Evolutionary conservation across 2,329 filamentous ascomycete genomes (phyloP), one percentile per base, ranked within the genome.

Genomic region (Diaporthe velutina): DNA sequence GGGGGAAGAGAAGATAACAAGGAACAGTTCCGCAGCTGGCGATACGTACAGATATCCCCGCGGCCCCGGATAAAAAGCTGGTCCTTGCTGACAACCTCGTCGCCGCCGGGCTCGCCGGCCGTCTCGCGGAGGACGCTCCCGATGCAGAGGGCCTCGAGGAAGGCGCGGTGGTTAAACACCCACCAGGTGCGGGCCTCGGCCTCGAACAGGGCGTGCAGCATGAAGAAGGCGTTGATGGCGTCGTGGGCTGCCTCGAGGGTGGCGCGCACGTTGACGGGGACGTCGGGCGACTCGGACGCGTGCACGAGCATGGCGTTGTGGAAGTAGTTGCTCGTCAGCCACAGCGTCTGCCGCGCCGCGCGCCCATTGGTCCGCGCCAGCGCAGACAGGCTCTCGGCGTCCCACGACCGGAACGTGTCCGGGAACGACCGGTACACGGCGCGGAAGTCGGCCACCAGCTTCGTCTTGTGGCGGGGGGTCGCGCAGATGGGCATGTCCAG

Each of bases 231-330:
- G 58, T 88, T 89, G 61, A 96, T 90, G 6, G 94, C 94, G 80
- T 94, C 93, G 78, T 95, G 92, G 0, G 94, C 94, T 0, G 93
- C 93, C 82, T 95, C 93, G 17, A 96, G 84, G 4, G 93, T 93
- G 6, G 90, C 92, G 25, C 91, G 87, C 25, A 94, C 86, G 80
- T 96, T 94, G 70, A 90, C 86, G 0, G 90, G 89, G 2, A 93
- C 89, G 79, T 91, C 89, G 0, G 88, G 82, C 77, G 92, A 92
- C 79, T 94, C 92, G 19, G 92, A 93, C 0, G 92, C 92, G 79
- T 95, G 92, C 28, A 96, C 89, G 13, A 95, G 85, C 93, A 95
- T 95, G 33, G 96, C 86, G 81, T 94, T 95, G 81, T 96, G 94
- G 83, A 92, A 94, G 83, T 95, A 96, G 80, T 95, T 96, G 82